Percentiles rank a stretch among this genome's conserved stretches.
Evolutionary conservation across 73 alveolate genomes (phyloP).

Genomic region (Symbiodinium pilosum): DNA sequence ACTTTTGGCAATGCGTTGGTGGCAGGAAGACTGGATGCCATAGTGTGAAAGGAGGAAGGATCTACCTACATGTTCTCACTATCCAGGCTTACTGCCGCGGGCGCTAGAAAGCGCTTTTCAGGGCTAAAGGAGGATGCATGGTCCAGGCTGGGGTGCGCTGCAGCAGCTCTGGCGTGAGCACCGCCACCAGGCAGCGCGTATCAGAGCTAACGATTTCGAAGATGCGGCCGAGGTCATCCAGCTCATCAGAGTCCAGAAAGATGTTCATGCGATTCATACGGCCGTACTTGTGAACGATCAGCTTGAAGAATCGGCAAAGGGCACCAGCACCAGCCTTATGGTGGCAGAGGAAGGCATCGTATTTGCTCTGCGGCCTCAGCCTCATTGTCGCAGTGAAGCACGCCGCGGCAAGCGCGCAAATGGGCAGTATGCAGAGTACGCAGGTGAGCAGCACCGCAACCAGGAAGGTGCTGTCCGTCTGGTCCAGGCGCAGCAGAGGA

Average conservation of each 20-base stretch:
- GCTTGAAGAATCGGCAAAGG: conserved; percentile 57
- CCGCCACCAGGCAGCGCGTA: conserved; percentile 57
- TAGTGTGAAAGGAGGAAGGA: too few relatives aligned
- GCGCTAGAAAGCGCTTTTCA: too few relatives aligned
- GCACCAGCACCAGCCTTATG: conserved; percentile 72
- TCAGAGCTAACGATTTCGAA: conserved; percentile 60
- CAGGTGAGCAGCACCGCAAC: background rate
- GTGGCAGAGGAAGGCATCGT: conserved; percentile 31
- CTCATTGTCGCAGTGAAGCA: background rate
- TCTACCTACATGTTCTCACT: too few relatives aligned
- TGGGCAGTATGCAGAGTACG: conserved; percentile 18
- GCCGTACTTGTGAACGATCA: conserved; percentile 19
- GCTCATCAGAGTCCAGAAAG: conserved; percentile 50
- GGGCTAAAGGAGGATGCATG: too few relatives aligned
- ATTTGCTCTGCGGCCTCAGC: background rate
- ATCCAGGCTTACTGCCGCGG: too few relatives aligned
- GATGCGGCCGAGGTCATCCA: conserved; percentile 60
- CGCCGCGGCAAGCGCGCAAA: background rate
- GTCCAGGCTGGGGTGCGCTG: background rate
- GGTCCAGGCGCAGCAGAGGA: conserved; percentile 8
- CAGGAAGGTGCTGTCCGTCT: background rate
- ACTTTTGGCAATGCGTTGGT: too few relatives aligned
- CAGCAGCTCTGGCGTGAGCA: conserved; percentile 60
- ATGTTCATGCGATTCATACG: conserved; percentile 29
- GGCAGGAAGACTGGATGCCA: too few relatives aligned